Percentiles rank a stretch among this genome's conserved stretches.
phyloP scores from a whole-genome alignment of 1,139 yeast genomes.

The Protomyces pachydermus region DNA sequence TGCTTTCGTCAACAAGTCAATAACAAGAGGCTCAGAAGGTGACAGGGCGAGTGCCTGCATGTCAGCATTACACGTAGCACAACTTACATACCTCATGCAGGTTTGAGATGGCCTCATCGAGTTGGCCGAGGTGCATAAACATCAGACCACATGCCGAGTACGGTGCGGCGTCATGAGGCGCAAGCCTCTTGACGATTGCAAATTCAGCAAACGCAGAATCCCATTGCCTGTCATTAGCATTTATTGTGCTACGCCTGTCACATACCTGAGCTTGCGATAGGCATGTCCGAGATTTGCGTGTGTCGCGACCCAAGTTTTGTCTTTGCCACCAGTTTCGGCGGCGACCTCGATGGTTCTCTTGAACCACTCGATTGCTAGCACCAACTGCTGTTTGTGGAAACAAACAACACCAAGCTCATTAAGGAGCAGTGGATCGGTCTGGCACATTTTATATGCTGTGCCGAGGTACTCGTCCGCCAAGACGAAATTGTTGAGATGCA shows the following conservation, averaged over 20 bases:
- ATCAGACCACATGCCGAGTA: conserved; percentile 82
- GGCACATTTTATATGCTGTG: conserved; percentile 72
- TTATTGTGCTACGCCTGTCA: neutral
- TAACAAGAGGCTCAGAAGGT: conserved; percentile 79
- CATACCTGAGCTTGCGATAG: conserved; percentile 54
- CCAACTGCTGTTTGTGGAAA: conserved; percentile 68
- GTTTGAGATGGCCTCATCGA: conserved; percentile 63
- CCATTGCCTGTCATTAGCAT: conserved; percentile 42
- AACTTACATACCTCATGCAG: conserved; percentile 54
- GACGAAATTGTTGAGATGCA: conserved; percentile 75
- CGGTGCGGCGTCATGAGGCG: conserved; percentile 68
- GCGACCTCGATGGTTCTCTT: conserved; percentile 70
- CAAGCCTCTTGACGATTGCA: conserved; percentile 54
- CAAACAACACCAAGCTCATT: conserved; percentile 90
- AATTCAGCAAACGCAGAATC: conserved; percentile 62
- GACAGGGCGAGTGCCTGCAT: conserved; percentile 56
- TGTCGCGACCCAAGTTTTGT: conserved; percentile 80
- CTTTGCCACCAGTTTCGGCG: conserved; percentile 64
- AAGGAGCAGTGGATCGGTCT: conserved; percentile 75
- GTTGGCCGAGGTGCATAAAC: conserved; percentile 62
- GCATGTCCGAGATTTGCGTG: conserved; percentile 90
- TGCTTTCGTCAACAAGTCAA: conserved; percentile 75
- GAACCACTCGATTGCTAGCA: conserved; percentile 66
- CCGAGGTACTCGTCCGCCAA: conserved; percentile 81
- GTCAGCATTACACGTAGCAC: neutral